Evolutionary conservation across 176 grass and related monocot species (phyloP).

Genomic region (Oryza rufipogon): DNA sequence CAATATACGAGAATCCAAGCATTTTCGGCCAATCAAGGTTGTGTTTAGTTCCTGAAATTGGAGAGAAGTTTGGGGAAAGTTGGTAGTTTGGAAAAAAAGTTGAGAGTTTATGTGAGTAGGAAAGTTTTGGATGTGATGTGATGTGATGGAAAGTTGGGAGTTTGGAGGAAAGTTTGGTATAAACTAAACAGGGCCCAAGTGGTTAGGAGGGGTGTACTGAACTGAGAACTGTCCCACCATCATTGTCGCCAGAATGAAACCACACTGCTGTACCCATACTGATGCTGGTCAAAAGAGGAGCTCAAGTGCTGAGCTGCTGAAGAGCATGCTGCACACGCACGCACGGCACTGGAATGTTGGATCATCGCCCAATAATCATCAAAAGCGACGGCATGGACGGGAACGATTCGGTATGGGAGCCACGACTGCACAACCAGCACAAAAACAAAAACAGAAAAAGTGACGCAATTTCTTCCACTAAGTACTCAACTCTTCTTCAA

Average conservation of each 20-base stretch:
- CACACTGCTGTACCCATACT: neutral
- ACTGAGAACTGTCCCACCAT: neutral
- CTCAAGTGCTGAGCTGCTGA: neutral
- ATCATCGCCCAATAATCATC: conserved; percentile 45
- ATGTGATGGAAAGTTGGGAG: too few relatives aligned
- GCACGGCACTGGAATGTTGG: neutral
- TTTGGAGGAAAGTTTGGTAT: too few relatives aligned
- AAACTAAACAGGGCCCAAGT: too few relatives aligned
- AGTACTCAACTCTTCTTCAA: neutral
- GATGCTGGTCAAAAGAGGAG: conserved; percentile 14
- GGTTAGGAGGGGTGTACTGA: too few relatives aligned
- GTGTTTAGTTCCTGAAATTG: too few relatives aligned
- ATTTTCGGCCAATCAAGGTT: too few relatives aligned
- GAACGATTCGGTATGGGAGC: conserved; percentile 36
- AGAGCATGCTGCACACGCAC: conserved; percentile 30
- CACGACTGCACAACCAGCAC: conserved; percentile 42
- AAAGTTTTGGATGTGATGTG: too few relatives aligned
- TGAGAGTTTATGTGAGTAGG: too few relatives aligned
- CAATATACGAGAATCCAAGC: too few relatives aligned
- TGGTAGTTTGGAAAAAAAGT: too few relatives aligned
- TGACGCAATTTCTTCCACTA: conserved; percentile 4
- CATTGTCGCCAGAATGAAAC: neutral
- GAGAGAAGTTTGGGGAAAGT: too few relatives aligned
- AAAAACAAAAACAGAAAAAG: neutral
- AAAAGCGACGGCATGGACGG: conserved; percentile 44